phyloP scores from a whole-genome alignment of 2,329 filamentous ascomycete species.

The Fusarium lateritium region DNA sequence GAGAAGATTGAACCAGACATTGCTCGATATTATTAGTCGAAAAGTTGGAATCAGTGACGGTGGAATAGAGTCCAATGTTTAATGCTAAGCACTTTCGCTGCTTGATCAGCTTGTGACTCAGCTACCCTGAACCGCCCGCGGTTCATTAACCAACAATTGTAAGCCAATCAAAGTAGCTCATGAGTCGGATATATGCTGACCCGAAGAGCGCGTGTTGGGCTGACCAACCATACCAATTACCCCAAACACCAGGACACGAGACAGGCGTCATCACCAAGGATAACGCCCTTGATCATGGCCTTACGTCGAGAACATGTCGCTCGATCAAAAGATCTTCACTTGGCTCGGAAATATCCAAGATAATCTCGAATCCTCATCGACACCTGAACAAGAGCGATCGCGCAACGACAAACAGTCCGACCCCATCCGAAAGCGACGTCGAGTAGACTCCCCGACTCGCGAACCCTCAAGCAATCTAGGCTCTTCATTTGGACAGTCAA shows the following conservation, averaged over 20 bases:
- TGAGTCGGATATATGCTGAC: slow-evolving; percentile 3
- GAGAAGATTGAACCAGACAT: too few species aligned
- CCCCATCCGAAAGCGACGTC: slow-evolving; percentile 6
- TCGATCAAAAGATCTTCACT: neutral
- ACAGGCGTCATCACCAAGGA: neutral
- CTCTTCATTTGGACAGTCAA: neutral
- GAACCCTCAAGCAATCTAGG: neutral
- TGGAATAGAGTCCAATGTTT: too few species aligned
- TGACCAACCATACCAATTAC: neutral
- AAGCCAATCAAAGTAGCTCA: neutral
- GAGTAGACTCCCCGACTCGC: slow-evolving; percentile 1
- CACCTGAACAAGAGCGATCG: neutral
- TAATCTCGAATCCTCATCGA: neutral
- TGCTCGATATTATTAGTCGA: too few species aligned
- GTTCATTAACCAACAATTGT: too few species aligned
- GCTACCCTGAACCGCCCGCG: too few species aligned
- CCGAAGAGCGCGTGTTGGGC: neutral
- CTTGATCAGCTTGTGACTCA: too few species aligned
- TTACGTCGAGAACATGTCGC: neutral
- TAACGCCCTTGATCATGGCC: neutral
- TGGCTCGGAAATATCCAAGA: slow-evolving; percentile 1
- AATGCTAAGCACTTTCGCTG: too few species aligned
- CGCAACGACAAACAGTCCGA: neutral
- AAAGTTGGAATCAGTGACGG: too few species aligned
- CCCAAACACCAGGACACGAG: neutral